Conservation (phyloP, 2,329 filamentous ascomycete genomes). For the Nigrospora osmanthi region DNA sequence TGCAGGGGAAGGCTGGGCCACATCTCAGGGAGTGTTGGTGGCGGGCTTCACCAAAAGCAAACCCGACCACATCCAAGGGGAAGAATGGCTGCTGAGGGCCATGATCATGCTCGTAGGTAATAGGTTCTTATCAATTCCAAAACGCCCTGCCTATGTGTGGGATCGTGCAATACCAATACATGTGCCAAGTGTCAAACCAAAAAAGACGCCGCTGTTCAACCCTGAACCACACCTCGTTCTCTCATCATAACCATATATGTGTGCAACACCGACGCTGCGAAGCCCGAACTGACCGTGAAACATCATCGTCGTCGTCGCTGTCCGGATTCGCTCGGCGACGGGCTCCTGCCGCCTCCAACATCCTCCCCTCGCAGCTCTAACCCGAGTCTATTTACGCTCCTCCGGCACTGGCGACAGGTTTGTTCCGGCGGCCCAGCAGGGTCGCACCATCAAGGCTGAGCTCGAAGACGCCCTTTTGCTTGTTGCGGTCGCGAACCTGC, state of each 20-base stretch:
- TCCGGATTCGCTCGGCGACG: too few relatives aligned
- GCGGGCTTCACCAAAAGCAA: too few relatives aligned
- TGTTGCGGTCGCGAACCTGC: conserved; percentile 61
- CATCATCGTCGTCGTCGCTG: not conserved
- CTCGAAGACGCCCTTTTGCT: conserved; percentile 79
- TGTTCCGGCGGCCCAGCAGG: conserved; percentile 65
- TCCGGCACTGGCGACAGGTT: conserved; percentile 38
- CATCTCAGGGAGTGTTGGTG: too few relatives aligned
- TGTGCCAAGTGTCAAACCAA: not conserved
- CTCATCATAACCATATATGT: conserved; percentile 1
- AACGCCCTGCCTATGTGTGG: conserved; percentile 5
- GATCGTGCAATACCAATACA: not conserved
- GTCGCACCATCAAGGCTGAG: conserved; percentile 88
- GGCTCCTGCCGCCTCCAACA: too few relatives aligned
- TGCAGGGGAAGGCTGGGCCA: too few relatives aligned
- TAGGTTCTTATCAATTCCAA: conserved; percentile 2
- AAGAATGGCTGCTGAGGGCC: too few relatives aligned
- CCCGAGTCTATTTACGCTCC: conserved; percentile 14
- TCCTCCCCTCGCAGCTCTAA: not conserved
- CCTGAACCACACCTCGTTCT: not conserved
- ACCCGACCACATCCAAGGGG: too few relatives aligned
- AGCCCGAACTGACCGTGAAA: conserved; percentile 1
- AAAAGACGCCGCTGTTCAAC: not conserved
- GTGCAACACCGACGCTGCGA: not conserved
- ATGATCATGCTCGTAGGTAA: not conserved